phyloP scores from a whole-genome alignment of 2,329 filamentous ascomycete species.

The Beauveria bassiana region DNA sequence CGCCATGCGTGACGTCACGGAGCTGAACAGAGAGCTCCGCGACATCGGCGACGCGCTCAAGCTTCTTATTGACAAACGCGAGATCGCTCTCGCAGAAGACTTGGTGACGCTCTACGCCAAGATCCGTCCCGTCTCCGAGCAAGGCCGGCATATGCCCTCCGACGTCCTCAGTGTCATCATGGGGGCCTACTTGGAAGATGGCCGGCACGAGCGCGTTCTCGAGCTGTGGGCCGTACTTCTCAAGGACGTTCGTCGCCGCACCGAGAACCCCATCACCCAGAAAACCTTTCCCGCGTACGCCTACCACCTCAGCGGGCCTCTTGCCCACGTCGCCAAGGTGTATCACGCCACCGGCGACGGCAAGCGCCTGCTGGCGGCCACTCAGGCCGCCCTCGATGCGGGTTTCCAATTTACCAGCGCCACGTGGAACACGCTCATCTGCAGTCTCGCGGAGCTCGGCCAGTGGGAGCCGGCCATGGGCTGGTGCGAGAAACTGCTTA shows the following conservation, averaged over 20 bases:
- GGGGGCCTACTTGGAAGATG: constrained; percentile 51
- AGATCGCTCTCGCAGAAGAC: constrained; percentile 47
- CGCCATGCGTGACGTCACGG: constrained; percentile 15
- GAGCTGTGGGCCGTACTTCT: constrained; percentile 63
- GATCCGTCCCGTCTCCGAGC: constrained; percentile 28
- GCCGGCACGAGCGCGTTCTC: constrained; percentile 52
- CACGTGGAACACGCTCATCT: constrained; percentile 76
- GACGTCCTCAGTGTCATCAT: constrained; percentile 59
- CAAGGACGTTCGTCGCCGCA: constrained; percentile 46
- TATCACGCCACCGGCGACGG: constrained; percentile 33
- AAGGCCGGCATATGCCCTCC: constrained; percentile 36
- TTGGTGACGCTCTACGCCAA: constrained; percentile 48
- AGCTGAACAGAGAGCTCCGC: constrained; percentile 21
- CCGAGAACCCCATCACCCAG: constrained; percentile 11
- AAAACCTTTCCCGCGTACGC: constrained; percentile 40
- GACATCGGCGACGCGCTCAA: constrained; percentile 25
- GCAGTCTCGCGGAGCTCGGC: constrained; percentile 54
- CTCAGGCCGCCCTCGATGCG: constrained; percentile 48
- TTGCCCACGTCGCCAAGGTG: constrained; percentile 42
- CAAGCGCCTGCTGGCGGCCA: constrained; percentile 38
- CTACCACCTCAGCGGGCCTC: constrained; percentile 43
- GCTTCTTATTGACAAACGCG: constrained; percentile 28
- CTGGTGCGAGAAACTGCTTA: constrained; percentile 69
- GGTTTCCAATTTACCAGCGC: constrained; percentile 69
- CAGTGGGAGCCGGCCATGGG: constrained; percentile 60